Conservation (phyloP, 2,329 filamentous ascomycete genomes). For the Colletotrichum sp. region DNA sequence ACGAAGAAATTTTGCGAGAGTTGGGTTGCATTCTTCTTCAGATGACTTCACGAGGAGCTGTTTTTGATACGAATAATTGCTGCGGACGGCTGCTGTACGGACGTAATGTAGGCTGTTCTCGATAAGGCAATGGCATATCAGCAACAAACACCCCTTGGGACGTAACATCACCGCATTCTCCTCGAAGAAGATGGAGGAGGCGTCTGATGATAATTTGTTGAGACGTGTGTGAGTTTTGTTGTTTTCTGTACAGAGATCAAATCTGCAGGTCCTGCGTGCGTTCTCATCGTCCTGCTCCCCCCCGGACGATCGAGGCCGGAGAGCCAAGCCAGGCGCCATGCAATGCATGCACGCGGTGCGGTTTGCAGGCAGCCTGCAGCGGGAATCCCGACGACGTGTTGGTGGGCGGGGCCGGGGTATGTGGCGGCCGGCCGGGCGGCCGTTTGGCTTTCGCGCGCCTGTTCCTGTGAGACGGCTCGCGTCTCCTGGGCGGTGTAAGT, state of each 20-base stretch:
- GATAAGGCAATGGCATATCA: background rate
- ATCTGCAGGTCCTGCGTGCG: background rate
- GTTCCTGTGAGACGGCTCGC: background rate
- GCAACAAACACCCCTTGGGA: background rate
- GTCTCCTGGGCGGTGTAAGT: background rate
- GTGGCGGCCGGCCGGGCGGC: background rate
- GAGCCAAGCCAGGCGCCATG: background rate
- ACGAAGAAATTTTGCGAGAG: background rate
- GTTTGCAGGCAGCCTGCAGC: background rate
- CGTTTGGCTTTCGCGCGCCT: background rate
- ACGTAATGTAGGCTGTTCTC: background rate
- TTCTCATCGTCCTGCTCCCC: background rate
- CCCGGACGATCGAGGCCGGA: background rate
- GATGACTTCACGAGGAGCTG: background rate
- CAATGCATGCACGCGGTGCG: background rate
- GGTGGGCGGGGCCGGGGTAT: background rate
- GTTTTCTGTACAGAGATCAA: background rate
- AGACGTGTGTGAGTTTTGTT: background rate
- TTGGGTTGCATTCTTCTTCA: background rate
- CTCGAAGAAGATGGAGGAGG: background rate
- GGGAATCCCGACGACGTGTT: background rate
- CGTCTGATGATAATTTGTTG: background rate
- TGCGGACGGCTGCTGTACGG: background rate
- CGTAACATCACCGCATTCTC: background rate
- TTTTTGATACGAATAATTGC: background rate